Evolutionary conservation across 768 basidiomycete genomes (phyloP), one percentile per base, ranked within the genome.

Genomic region (Boletus subcaerulescens): DNA sequence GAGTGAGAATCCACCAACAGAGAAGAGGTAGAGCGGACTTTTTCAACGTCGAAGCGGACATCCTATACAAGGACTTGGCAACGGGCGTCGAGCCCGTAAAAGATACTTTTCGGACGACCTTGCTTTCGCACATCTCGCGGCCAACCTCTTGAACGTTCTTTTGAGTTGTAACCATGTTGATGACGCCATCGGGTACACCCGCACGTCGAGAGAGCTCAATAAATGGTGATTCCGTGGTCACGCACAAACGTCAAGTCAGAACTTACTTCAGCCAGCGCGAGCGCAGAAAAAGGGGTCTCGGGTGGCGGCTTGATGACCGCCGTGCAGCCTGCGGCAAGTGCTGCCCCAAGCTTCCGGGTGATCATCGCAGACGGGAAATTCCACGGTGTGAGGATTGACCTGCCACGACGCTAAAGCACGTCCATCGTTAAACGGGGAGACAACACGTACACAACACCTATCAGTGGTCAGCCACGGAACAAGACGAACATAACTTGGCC

Each of bases 301-400:
- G 93, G 82, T 1, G 97, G 87, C 2, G 95, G 95, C 64, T 98
- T 98, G 70, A 98, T 86, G 45, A 99, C 94, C 0, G 86, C 80
- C 0, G 96, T 97, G 68, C 96, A 98, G n/a, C 97, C 97, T 15
- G 93, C 93, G 2, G 95, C 96, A 15, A 98, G 80, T 22, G 91
- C 93, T 29, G 92, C 84, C 26, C 84, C 91, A 15, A 93, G 75
- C 71, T 95, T 95, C n/a, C 93, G 86, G 1, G 89, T 89, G 20
- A 93, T 89, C 92, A 95, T 95, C 0, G 93, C 91, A 24, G 89
- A 92, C 3, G 95, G 95, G 75, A 97, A 98, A 72, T 97, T 94
- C 91, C 90, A 91, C 35, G 89, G 89, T 1, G 89, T 91, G 40
- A 91, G 60, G 59, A 92, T 89, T 7, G 87, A 86, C 10, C 90